phyloP scores from a whole-genome alignment of 352 stramenopile species.

The Blastocystis sp. region DNA sequence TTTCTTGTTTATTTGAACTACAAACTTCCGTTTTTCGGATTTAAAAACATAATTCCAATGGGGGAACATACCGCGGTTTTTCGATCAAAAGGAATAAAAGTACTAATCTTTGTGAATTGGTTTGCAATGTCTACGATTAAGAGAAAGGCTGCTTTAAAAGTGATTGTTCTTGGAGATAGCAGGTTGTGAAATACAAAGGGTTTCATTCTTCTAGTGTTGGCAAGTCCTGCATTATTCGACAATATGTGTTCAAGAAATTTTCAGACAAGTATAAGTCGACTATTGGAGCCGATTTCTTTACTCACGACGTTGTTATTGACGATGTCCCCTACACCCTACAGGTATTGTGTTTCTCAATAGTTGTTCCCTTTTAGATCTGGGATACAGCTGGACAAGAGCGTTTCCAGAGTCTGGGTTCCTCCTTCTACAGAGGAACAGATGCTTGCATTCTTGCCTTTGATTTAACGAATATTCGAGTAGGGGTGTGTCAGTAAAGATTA shows the following conservation, averaged over 20 bases:
- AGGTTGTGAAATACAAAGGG: slow-evolving; percentile 73
- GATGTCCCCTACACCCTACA: slow-evolving; percentile 80
- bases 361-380: slow-evolving; percentile 87
- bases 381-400: slow-evolving; percentile 96
- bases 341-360: slow-evolving; percentile 69
- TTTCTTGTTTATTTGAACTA: too few relatives aligned
- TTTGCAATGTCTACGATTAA: slow-evolving; percentile 69
- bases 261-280: slow-evolving; percentile 97
- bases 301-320: slow-evolving; percentile 91
- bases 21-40: too few relatives aligned
- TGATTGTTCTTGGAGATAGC: slow-evolving; percentile 95
- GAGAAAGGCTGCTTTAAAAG: slow-evolving; percentile 93
- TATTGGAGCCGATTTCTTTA: slow-evolving; percentile 97
- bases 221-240: slow-evolving; percentile 99
- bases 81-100: not conserved
- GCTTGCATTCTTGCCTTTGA: slow-evolving; percentile 97
- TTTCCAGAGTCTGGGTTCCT: slow-evolving; percentile 93
- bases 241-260: slow-evolving; percentile 97
- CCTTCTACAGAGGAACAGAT: slow-evolving; percentile 96
- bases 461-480: slow-evolving; percentile 90
- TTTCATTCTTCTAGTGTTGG: slow-evolving; percentile 80
- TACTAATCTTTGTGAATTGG: not conserved
- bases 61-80: not conserved
- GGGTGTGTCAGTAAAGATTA: not conserved
- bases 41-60: too few relatives aligned